Evolutionary conservation across 441 rosid genomes (phyloP), one percentile per base, ranked within the genome.

Genomic region (Biscutella auriculata): DNA sequence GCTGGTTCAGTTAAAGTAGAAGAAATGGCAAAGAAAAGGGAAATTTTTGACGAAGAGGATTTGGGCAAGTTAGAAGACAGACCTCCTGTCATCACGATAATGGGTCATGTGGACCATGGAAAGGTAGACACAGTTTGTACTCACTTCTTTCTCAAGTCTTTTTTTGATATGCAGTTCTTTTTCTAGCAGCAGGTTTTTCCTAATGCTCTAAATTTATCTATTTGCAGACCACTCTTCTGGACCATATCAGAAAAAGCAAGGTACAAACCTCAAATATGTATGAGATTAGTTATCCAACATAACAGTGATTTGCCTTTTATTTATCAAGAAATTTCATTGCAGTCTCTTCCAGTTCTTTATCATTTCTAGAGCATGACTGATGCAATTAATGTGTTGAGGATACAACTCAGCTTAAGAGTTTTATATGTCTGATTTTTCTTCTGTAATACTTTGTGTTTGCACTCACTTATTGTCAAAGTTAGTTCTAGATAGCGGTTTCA

Each of bases 31-130:
- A 84, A 62, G 70, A 93, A 88, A 80, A 86, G 52, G 53, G 95
- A 88, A 74, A 77, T 76, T 53, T 46, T 88, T 44, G 95, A 93
- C 73, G 90, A 83, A 64, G 92, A 83, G 35, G 98, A 93, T 75
- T 68, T 83, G 74, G 98, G 78, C 79, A 88, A 88, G 66, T 81
- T 93, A 41, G 82, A 76, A 74, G 85, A 79, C 47, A 84, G 98
- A 53, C 97, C 98, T 63, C 98, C 98, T 64, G 95, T 93, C 50
- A 83, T 93, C 63, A 88, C 97, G n/a, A 88, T 93, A 60, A 93
- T 93, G 98, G 98, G 98, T 67, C 98, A 93, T 69, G 98, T 93
- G 21, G 98, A 93, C 73, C 98, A 93, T 52, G 98, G 98, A 69
- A 93, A 93, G 85, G 98, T 83, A 72, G 58, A 70, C 44, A 55